Evolutionary conservation across 495 filamentous ascomycete genomes (phyloP), one percentile per base, ranked within the genome.

Genomic region (Talaromyces proteolyticus): DNA sequence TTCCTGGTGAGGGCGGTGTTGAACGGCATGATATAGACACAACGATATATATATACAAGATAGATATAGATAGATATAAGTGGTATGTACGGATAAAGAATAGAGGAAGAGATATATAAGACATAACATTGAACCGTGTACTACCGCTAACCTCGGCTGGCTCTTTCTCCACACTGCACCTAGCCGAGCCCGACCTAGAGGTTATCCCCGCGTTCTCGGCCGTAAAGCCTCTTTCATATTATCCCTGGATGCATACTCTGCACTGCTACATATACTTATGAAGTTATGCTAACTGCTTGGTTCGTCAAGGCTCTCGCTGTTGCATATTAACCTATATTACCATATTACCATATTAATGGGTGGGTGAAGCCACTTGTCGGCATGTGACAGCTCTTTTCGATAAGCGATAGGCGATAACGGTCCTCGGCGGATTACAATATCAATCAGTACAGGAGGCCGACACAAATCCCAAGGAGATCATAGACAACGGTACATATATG

Each of bases 1-100:
- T 85, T 85, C 61, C 88, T 78, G 42, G 92, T 97, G 46, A 97
- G 77, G 52, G 86, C 87, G 40, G 92, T 97, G 65, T 86, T 83
- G 81, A 97, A 95, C 54, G 88, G 89, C 91, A 97, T 96, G 1
- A 34, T 18, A 16, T 25, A n/a, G 6, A 17, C 17, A 22, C 24
- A 21, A 17, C 16, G 16, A 21, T 22, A 20, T 41, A 41, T 41
- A 41, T 42, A 20, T 21, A 14, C 37, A n/a, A 3, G 12, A 19
- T 42, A 12, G 19, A 42, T 26, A 20, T 44, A 26, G 16, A 7
- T 18, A 44, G 0, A 39, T 4, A 39, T 39, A 17, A n/a, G n/a
- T n/a, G n/a, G n/a, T n/a, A n/a, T n/a, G n/a, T n/a, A n/a, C n/a
- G 14, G 29, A 14, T 34, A 24, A 23, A 26, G 22, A 23, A 25